Evolutionary conservation across 2,329 filamentous ascomycete species (phyloP).

Genomic region (Chaetothyriales sp.): DNA sequence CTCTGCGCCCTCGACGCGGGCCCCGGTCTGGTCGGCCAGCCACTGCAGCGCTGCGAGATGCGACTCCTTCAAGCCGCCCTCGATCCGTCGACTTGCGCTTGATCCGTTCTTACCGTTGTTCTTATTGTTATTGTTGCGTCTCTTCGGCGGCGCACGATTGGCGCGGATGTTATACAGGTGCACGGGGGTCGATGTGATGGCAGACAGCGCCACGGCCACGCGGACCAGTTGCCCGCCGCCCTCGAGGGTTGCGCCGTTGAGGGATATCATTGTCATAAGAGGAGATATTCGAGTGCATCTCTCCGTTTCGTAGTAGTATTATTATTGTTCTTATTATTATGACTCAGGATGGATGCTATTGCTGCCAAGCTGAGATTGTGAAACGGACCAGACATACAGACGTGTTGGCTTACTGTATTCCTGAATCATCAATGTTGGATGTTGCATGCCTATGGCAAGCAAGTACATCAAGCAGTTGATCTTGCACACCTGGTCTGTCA

Average conservation of each 20-base stretch:
- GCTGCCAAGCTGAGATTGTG: too few species aligned
- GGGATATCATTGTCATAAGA: slow-evolving; percentile 20
- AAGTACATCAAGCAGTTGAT: too few species aligned
- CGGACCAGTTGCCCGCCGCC: slow-evolving; percentile 48
- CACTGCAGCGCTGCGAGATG: slow-evolving; percentile 42
- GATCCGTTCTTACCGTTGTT: background rate
- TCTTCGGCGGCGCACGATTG: slow-evolving; percentile 23
- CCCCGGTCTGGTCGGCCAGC: slow-evolving; percentile 36
- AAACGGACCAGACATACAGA: too few species aligned
- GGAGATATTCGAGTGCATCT: background rate
- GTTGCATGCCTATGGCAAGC: too few species aligned
- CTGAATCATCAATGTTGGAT: too few species aligned
- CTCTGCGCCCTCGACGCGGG: slow-evolving; percentile 23
- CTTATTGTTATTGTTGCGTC: background rate
- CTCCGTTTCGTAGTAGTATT: too few species aligned
- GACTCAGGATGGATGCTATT: too few species aligned
- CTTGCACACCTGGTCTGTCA: too few species aligned
- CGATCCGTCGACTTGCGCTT: background rate
- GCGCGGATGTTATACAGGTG: slow-evolving; percentile 40
- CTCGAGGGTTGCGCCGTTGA: slow-evolving; percentile 45
- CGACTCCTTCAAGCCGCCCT: slow-evolving; percentile 38
- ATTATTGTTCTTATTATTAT: too few species aligned
- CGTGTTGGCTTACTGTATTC: too few species aligned
- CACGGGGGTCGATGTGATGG: slow-evolving; percentile 36
- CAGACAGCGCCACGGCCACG: slow-evolving; percentile 39